These are phyloP conservation scores for Asterochloris erici DNA, from an alignment of 139 green algal genomes.

Conservation along the genomic window DNA sequence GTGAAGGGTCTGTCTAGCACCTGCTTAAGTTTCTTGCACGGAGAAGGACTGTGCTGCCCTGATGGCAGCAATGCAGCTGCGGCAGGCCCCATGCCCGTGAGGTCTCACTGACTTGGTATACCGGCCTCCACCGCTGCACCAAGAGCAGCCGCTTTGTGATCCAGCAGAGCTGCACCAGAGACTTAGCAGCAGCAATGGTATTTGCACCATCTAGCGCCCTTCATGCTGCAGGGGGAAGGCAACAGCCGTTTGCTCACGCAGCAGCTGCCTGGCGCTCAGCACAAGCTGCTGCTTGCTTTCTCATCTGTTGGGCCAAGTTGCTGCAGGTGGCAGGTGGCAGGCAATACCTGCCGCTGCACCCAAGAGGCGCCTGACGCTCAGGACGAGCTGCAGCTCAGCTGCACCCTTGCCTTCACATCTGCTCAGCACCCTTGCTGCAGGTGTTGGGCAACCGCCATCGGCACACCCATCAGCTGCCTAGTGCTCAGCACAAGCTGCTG, in stretches of 20 bases:
- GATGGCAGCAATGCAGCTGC: neutral
- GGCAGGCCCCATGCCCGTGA: neutral
- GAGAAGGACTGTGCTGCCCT: neutral
- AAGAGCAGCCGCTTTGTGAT: neutral
- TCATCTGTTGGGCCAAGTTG: too few species aligned
- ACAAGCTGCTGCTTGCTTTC: too few species aligned
- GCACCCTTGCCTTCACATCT: neutral
- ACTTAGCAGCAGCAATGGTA: neutral
- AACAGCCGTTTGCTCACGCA: neutral
- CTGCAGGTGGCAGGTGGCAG: neutral
- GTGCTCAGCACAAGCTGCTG: neutral
- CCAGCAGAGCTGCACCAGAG: neutral
- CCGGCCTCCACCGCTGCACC: too few species aligned
- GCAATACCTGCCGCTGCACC: neutral
- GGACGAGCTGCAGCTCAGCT: neutral
- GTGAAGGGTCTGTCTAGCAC: neutral
- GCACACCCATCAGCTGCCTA: neutral
- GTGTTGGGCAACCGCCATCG: neutral
- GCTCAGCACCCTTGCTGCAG: too few species aligned
- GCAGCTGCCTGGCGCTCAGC: neutral
- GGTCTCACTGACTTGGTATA: neutral
- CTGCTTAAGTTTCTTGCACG: neutral
- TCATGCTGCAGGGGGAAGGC: too few species aligned
- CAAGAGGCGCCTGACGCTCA: neutral
- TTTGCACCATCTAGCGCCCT: neutral